Percentiles rank a stretch among this genome's conserved stretches.
These are phyloP conservation scores for Cardamine chenopodiifolia DNA, from an alignment of 345 rosid genomes.

Conservation along the genomic window DNA sequence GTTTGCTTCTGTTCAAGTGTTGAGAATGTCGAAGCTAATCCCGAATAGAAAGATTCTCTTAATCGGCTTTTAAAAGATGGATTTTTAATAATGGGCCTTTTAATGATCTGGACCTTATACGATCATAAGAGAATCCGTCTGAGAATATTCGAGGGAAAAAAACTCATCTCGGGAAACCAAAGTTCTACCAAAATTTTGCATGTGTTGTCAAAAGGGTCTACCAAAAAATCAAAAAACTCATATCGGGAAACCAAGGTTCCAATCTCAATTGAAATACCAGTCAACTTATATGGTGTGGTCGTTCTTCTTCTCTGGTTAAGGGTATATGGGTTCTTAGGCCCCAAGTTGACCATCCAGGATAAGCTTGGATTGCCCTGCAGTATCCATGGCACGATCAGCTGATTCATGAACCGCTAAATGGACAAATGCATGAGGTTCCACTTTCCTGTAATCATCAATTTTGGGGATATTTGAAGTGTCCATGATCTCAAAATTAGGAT, in stretches of 20 bases:
- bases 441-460: conserved; percentile 53
- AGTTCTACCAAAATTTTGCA: no score
- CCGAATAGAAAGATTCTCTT: not conserved
- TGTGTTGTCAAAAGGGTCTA: conserved; percentile 80
- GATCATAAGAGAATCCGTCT: not conserved
- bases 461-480: conserved; percentile 39
- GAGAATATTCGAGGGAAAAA: not conserved
- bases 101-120: not conserved
- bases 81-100: conserved; percentile 13
- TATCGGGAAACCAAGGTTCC: conserved; percentile 56
- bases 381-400: conserved; percentile 50
- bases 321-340: conserved; percentile 66
- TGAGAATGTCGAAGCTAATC: conserved; percentile 3
- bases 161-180: no score
- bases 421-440: conserved; percentile 85
- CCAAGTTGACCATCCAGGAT: conserved; percentile 55
- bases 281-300: conserved; percentile 54
- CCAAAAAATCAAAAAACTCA: conserved; percentile 70
- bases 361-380: conserved; percentile 56
- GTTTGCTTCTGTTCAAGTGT: not conserved
- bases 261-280: conserved; percentile 64
- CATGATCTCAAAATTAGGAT: conserved; percentile 58
- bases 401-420: conserved; percentile 69
- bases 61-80: not conserved
- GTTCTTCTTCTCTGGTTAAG: conserved; percentile 71